Evolutionary conservation across 2,329 filamentous ascomycete species (phyloP), one percentile per base, ranked within the genome.

Genomic region (Trichoderma sp.): DNA sequence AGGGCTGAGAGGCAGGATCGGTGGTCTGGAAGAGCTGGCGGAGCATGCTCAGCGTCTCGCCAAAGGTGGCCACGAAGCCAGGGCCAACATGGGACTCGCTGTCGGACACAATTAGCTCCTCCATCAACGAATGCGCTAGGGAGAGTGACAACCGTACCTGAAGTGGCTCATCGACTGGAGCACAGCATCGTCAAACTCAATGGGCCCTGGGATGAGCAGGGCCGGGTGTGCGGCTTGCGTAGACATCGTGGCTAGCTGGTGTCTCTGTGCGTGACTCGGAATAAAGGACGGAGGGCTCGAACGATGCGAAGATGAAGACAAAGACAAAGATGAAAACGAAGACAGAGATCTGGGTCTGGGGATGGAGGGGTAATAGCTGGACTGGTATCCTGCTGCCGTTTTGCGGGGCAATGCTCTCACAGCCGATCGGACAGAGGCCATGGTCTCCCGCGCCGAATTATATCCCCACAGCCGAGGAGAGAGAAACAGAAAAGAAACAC

Each of bases 121-220:
- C 74, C 26, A 76, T 53, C 24, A 26, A 15, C 70, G n/a, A 84
- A 12, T 32, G 12, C 24, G 24, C 32, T 12, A 15, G 32, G n/a
- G 24, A 28, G 7, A 36, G 57, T 26, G 15, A 18, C 43, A 21
- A 9, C 43, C 15, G 78, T 85, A 94, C 92, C 93, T 95, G 85
- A 92, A 97, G 84, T 97, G 94, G 86, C 92, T 92, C 95, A 98
- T 98, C 73, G 94, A 93, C 82, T 95, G 89, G 67, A 98, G 90
- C 73, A 98, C 95, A 62, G 91, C 94, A 95, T 98, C 95, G 82
- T 98, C 95, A 80, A 98, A 98, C 85, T 98, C 95, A 82, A 98
- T 97, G 79, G 96, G 96, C 75, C 96, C 96, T 64, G 96, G 96
- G 80, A 99, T 98, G 84, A 99, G 90, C 83, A 99, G 87, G 71